Conservation (phyloP, 1,284 basidiomycete genomes). For the Testicularia cyperi region DNA sequence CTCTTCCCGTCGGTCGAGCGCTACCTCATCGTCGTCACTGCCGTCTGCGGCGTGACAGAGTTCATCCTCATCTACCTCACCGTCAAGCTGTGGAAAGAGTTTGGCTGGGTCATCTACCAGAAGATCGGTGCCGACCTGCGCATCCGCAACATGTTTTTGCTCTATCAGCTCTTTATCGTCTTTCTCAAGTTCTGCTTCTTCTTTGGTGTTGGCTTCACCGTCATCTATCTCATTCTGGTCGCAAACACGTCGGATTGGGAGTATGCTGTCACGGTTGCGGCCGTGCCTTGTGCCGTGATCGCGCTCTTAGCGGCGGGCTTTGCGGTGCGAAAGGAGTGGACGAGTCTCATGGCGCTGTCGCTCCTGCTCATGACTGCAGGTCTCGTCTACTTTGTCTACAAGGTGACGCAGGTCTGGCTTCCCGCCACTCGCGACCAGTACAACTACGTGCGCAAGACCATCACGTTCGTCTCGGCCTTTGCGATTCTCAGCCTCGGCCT, state of each 20-base stretch:
- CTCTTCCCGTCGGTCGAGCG: constrained; percentile 34
- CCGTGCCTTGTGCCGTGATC: constrained; percentile 42
- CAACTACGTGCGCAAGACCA: constrained; percentile 39
- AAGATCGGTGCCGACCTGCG: constrained; percentile 48
- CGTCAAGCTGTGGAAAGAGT: constrained; percentile 47
- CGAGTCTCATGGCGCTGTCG: constrained; percentile 41
- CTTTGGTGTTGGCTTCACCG: constrained; percentile 47
- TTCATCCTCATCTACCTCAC: constrained; percentile 29
- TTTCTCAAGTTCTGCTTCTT: constrained; percentile 53
- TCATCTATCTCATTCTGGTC: constrained; percentile 52
- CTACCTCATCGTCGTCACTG: constrained; percentile 44
- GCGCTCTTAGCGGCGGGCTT: constrained; percentile 42
- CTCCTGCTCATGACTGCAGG: constrained; percentile 41
- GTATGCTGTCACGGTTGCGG: constrained; percentile 50
- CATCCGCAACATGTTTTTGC: constrained; percentile 42
- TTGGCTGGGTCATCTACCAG: constrained; percentile 52
- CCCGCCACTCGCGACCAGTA: constrained; percentile 38
- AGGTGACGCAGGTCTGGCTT: constrained; percentile 43
- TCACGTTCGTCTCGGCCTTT: constrained; percentile 49
- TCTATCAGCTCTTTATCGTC: constrained; percentile 52
- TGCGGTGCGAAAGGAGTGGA: constrained; percentile 41
- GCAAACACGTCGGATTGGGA: constrained; percentile 37
- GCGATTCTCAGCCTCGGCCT: constrained; percentile 28
- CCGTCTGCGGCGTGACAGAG: constrained; percentile 39
- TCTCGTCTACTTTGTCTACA: constrained; percentile 39